Evolutionary conservation across 1,139 yeast species (phyloP), one percentile per base, ranked within the genome.

Genomic region (Saccharomyces hybrid): DNA sequence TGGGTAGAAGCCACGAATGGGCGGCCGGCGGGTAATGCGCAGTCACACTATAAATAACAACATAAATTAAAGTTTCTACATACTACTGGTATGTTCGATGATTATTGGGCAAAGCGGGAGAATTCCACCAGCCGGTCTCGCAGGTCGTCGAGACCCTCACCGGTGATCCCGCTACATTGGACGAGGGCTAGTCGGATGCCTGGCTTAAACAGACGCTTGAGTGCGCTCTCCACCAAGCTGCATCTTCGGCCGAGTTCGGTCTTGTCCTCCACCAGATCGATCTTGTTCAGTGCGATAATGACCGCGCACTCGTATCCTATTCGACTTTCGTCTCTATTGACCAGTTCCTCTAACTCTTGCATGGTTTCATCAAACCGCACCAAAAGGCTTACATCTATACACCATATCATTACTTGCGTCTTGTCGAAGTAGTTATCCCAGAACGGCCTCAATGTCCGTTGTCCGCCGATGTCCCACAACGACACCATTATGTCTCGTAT

Each of bases 391-490:
- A 83, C 79, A 70, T 93, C 98, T 9, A 91, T 79, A n/a, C 91
- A 96, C 97, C 98, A 91, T n/a, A 91, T 71, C 27, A 91, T 75
- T 12, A 83, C 80, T 64, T 91, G 93, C 5, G 96, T 87, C 62
- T 82, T 82, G 60, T 90, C 97, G 66, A 87, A 90, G 71, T 90
- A 89, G 71, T 90, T 90, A 56, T 88, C 82, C 97, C 97, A 89
- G 68, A 89, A 89, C 21, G 88, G 82, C 50, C 96, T 76, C 51
- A 89, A 72, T 16, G 88, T 79, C 12, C 79, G 74, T 68, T 90
- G 96, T 0, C 97, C 97, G 2, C 97, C 97, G 9, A 90, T 83
- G 66, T 89, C 97, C 97, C 91, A 85, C 44, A 83, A 67, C 57
- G 82, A 82, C 51, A 69, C 58, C 21, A 54, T 52, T 16, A 55